Conservation (phyloP, 495 filamentous ascomycete species). For the Margaritispora aquatica region DNA sequence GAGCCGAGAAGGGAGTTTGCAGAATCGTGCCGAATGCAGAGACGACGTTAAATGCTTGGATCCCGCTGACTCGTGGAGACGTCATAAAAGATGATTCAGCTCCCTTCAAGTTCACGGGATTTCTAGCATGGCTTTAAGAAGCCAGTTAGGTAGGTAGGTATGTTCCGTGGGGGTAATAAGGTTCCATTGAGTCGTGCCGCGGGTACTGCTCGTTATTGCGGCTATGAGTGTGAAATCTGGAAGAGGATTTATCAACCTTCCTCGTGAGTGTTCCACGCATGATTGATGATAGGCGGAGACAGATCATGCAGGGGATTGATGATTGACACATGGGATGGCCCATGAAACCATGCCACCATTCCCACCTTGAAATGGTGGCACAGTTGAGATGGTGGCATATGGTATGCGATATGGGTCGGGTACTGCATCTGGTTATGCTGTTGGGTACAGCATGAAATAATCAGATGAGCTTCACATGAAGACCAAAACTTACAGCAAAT, state of each 20-base stretch:
- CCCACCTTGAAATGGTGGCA: no score
- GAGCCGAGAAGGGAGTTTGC: background rate
- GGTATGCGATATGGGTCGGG: background rate
- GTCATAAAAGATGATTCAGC: background rate
- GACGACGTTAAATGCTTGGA: background rate
- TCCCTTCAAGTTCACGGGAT: background rate
- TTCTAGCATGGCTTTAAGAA: background rate
- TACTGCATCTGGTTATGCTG: background rate
- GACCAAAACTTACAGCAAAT: no score
- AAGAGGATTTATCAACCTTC: background rate
- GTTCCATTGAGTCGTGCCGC: no score
- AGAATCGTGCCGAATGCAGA: background rate
- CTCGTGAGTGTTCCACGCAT: background rate
- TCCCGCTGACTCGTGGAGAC: background rate
- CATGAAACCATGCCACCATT: background rate
- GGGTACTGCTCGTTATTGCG: background rate
- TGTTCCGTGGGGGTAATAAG: no score
- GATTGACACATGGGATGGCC: background rate
- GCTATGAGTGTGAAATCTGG: background rate
- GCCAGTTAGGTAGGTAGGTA: no score
- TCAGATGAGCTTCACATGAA: background rate
- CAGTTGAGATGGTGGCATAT: background rate
- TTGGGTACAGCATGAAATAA: background rate
- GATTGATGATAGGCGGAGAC: background rate
- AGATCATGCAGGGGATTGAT: background rate